A percentile compares a stretch with the other conserved stretches of the same genome.
These are phyloP conservation scores for Aspergillus thermomutatus DNA, from an alignment of 2,329 filamentous ascomycete genomes.

Conservation along the genomic window DNA sequence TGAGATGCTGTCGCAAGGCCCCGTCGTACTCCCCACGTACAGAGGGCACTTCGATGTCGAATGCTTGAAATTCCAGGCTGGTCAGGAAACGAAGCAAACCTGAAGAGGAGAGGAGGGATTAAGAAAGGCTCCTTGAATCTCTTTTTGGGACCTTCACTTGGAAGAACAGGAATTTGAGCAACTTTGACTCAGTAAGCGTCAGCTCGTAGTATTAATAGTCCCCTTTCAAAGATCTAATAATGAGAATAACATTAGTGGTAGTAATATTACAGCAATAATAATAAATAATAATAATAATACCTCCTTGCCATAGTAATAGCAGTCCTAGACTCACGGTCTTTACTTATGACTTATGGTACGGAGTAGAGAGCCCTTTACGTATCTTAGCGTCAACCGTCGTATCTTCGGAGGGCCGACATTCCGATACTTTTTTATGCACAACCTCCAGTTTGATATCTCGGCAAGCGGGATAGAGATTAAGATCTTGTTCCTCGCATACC, in stretches of 20 bases:
- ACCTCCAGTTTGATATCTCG: no score
- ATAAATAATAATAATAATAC: background rate
- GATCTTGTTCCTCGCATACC: background rate
- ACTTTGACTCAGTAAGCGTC: background rate
- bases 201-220: background rate
- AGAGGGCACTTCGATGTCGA: background rate
- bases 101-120: background rate
- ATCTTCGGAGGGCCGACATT: constrained; percentile 11
- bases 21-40: background rate
- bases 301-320: no score
- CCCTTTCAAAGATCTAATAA: background rate
- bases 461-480: background rate
- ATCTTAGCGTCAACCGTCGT: background rate
- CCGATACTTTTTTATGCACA: constrained; percentile 7
- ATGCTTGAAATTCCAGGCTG: background rate
- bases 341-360: background rate
- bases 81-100: background rate
- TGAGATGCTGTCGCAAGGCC: background rate
- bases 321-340: background rate
- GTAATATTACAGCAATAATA: background rate
- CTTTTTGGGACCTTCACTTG: background rate
- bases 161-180: background rate
- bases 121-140: background rate
- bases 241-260: background rate
- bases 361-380: background rate